Evolutionary conservation across 495 filamentous ascomycete genomes (phyloP), one percentile per base, ranked within the genome.

Genomic region (Penicillium lividum): DNA sequence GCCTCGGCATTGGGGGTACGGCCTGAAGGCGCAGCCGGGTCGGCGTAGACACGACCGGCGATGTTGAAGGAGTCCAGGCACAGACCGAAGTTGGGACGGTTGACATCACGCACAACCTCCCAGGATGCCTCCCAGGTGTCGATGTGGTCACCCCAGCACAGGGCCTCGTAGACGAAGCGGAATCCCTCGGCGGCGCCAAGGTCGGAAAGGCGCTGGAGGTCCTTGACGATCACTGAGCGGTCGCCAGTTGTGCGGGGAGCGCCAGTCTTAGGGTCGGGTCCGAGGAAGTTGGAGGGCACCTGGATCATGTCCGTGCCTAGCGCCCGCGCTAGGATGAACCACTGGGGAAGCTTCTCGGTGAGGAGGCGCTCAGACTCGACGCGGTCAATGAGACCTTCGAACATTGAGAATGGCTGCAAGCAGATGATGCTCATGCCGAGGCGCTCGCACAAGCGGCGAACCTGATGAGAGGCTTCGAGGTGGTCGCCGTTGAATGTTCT

Each of bases 1-100:
- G 71, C 74, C 0, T 87, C 84, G 5, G 86, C 87, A 61, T 87
- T 78, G 10, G 74, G 66, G 0, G 78, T 83, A 30, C 75, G 74
- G 3, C 90, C 87, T 0, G 75, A 66, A 7, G 76, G 61, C 1
- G 73, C 62, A 1, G 85, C 73, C 0, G 88, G 88, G 60, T 94
- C 89, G 2, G 87, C 90, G 62, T 86, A 94, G 27, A 90, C 82
- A 34, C 87, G 77, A 1, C 84, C 90, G 0, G 86, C 86, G 45
- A 92, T 89, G 73, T 94, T 91, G 71, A 89, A 94, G 0, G 87
- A 90, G 73, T 93, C 90, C 15, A 93, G 78, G 71, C 89, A 92
- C 53, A 90, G 73, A 9, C 89, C 90, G 60, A 93, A 90, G 71
- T 92, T 93, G 15, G 80, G 77, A 4, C 89, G 73, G 66, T 91